Evolutionary conservation across 495 filamentous ascomycete species (phyloP), one percentile per base, ranked within the genome.

Genomic region (Penicillium desertorum): DNA sequence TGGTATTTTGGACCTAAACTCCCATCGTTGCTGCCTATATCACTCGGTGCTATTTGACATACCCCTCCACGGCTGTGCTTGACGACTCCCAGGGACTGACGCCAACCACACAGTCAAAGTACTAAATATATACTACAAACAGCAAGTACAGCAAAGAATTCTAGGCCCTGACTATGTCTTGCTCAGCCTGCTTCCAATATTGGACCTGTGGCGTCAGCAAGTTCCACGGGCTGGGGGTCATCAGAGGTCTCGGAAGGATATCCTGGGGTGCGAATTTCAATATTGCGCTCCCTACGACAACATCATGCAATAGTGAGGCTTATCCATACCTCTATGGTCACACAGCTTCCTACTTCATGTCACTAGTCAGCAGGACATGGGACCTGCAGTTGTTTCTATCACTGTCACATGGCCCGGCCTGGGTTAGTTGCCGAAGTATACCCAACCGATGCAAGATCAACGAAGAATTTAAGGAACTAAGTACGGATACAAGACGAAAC

Each of bases 351-450:
- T 9, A 34, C 23, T 25, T 37, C 17, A 52, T 52, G 49, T 44
- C 36, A 29, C 36, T 16, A 27, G 53, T 55, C 53, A 55, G 32
- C 43, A 55, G 53, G 30, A 37, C 43, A 46, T 19, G 42, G 32
- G 20, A 23, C 32, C 32, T 55, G 52, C 42, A 45, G 53, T 27
- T 47, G 42, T 23, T 46, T 32, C 23, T 32, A 19, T 37, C 22
- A 14, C 20, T 2, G 37, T 55, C 53, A 55, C 53, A 55, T 55
- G 53, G 29, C 25, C 23, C 32, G 14, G 32, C 5, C 14, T 22
- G 19, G 39, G 47, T 22, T 16, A n/a, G n/a, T 30, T 32, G 27
- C n/a, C 45, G n/a, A 30, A 32, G 16, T 43, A 51, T 41, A 51
- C 27, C 9, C 23, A 47, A 29, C 45, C 19, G 2, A 10, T 30